Evolutionary conservation across 768 basidiomycete species (phyloP).

Genomic region (Suillus hirtellus): DNA sequence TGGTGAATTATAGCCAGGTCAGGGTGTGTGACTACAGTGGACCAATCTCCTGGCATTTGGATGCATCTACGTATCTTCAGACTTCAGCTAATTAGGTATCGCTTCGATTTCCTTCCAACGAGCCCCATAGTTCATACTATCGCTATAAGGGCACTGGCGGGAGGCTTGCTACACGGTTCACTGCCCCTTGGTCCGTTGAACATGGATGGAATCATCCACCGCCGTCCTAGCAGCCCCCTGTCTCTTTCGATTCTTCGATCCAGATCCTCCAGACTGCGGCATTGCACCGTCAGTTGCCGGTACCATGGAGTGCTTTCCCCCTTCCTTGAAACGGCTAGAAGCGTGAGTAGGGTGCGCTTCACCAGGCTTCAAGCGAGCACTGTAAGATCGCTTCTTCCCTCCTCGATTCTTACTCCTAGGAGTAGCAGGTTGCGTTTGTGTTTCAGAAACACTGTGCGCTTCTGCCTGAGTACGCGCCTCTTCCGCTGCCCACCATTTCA

Average conservation of each 20-base stretch:
- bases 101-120: not conserved
- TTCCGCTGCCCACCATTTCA: slow-evolving; percentile 88
- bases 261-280: not conserved
- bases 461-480: slow-evolving; percentile 68
- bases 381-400: not conserved
- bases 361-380: not conserved
- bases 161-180: not conserved
- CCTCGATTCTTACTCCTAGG: not conserved
- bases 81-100: not conserved
- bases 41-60: not conserved
- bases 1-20: not conserved
- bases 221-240: not conserved
- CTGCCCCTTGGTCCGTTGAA: not conserved
- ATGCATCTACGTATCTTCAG: not conserved
- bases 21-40: not conserved
- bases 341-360: not conserved
- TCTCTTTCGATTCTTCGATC: not conserved
- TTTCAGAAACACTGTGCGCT: not conserved
- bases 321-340: not conserved
- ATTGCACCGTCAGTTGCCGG: not conserved
- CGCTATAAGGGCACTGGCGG: not conserved
- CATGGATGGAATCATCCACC: not conserved
- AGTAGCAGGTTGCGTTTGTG: not conserved
- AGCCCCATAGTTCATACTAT: not conserved
- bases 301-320: not conserved